Percentiles rank a stretch among this genome's conserved stretches.
These are phyloP conservation scores for Cystobasidium sp. DNA, from an alignment of 1,284 basidiomycete species.

Conservation along the genomic window DNA sequence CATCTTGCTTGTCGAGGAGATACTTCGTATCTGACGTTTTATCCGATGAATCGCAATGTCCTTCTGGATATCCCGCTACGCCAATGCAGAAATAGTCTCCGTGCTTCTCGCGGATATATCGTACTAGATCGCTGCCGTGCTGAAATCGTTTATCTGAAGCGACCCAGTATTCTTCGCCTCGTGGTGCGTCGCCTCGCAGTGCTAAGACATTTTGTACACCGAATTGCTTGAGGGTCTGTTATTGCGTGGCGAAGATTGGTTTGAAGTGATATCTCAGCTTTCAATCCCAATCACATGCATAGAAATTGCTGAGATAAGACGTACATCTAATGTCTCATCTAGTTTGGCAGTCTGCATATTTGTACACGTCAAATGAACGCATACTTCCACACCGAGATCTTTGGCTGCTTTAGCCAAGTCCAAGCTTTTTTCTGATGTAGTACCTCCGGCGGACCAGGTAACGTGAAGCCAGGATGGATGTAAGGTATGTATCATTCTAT, in stretches of 20 bases:
- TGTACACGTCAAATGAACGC: constrained; percentile 50
- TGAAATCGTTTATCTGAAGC: constrained; percentile 85
- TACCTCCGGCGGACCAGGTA: constrained; percentile 60
- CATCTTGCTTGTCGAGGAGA: constrained; percentile 84
- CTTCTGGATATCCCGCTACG: constrained; percentile 74
- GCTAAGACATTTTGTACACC: constrained; percentile 96
- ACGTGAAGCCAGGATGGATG: constrained; percentile 46
- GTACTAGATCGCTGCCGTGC: constrained; percentile 87
- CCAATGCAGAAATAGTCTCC: constrained; percentile 93
- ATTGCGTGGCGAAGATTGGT: background rate
- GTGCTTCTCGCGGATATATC: constrained; percentile 77
- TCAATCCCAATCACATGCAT: background rate
- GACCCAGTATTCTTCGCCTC: constrained; percentile 86
- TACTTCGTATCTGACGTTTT: constrained; percentile 74
- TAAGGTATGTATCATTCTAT: constrained; percentile 73
- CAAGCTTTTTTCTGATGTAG: constrained; percentile 83
- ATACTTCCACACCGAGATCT: constrained; percentile 51
- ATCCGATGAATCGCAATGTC: constrained; percentile 60
- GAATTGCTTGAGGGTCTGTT: constrained; percentile 82
- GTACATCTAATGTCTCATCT: constrained; percentile 49
- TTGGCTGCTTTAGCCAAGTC: constrained; percentile 64
- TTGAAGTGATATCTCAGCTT: background rate
- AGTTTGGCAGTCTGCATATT: constrained; percentile 50
- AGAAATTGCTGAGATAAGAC: constrained; percentile 1
- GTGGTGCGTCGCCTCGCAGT: constrained; percentile 88